Base-by-base conservation (phyloP, 139 green algal species). In the Microglena sp. region DNA sequence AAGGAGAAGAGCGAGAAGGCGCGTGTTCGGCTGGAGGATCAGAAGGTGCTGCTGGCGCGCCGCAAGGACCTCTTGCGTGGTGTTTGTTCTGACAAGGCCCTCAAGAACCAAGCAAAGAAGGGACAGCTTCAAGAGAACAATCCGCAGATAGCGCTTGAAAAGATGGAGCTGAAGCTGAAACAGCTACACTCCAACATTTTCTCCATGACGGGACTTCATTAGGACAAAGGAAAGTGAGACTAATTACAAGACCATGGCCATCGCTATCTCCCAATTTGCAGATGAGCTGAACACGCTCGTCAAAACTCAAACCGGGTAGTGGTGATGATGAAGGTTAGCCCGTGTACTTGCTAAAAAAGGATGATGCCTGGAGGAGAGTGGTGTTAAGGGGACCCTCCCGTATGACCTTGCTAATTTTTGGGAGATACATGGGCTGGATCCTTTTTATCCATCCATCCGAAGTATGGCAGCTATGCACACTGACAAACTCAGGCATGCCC, bases 91-190 rank as follows among this genome's bases (percentile, higher is more conserved):
- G 69, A 80, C 45, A 74, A 71, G 60, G 64, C 68, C 1, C 45
- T 80, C 44, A 80, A 80, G 65, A 40, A 78, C 55, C 67, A 78
- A 60, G 67, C 71, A 36, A 77, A 78, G 68, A 72, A 71, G 5
- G 67, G 67, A 33, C 70, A 82, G 67, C 70, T 78, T 53, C 64
- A 73, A 31, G 64, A 73, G 40, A 66, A 68, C 46, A 67, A 65
- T n/a, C n/a, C n/a, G n/a, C 70, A 81, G 59, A 72, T 75, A n/a
- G 54, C 66, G 34, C 64, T 77, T 36, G 70, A 82, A 60, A 78
- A 78, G 67, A 60, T 76, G 67, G 67, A 76, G 70, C 28, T 65
- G 22, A 73, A 78, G 67, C 67, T 78, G 31, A 55, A 62, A 15
- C 24, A 33, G 22, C 45, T 69, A 33, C 31, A 29, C n/a, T 40